phyloP scores from a whole-genome alignment of 164 flowering plant genomes.

The Cinnamomum chago region DNA sequence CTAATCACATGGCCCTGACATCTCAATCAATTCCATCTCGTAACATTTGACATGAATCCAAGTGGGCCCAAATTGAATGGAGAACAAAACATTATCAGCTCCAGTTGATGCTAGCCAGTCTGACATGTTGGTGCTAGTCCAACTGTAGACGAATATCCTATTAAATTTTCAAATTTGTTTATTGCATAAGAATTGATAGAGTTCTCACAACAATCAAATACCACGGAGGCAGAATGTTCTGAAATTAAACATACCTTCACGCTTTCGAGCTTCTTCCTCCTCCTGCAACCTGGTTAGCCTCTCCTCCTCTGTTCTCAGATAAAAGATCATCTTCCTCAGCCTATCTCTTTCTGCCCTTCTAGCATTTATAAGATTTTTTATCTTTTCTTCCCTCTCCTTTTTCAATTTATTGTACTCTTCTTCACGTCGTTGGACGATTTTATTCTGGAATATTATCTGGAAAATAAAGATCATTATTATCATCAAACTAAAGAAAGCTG shows the following conservation, averaged over 20 bases:
- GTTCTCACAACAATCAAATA: neutral
- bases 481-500: neutral
- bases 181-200: neutral
- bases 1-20: too few species aligned
- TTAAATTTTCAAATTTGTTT: too few species aligned
- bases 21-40: too few species aligned
- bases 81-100: too few species aligned
- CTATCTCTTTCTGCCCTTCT: slow-evolving; percentile 54
- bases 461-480: neutral
- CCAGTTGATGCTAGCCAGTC: too few species aligned
- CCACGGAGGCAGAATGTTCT: neutral
- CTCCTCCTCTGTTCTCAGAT: slow-evolving; percentile 62
- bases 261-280: slow-evolving; percentile 84
- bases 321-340: slow-evolving; percentile 60
- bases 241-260: slow-evolving; percentile 49
- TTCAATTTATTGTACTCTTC: slow-evolving; percentile 46
- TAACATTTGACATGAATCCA: too few species aligned
- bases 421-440: slow-evolving; percentile 50
- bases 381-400: slow-evolving; percentile 70
- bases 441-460: slow-evolving; percentile 61
- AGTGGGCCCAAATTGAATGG: too few species aligned
- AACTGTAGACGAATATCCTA: too few species aligned
- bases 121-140: too few species aligned
- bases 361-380: slow-evolving; percentile 29
- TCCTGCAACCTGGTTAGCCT: slow-evolving; percentile 49